Percentiles rank a stretch among this genome's conserved stretches.
phyloP scores from a whole-genome alignment of 2,329 filamentous ascomycete species.

The Trichoderma citrinoviride region DNA sequence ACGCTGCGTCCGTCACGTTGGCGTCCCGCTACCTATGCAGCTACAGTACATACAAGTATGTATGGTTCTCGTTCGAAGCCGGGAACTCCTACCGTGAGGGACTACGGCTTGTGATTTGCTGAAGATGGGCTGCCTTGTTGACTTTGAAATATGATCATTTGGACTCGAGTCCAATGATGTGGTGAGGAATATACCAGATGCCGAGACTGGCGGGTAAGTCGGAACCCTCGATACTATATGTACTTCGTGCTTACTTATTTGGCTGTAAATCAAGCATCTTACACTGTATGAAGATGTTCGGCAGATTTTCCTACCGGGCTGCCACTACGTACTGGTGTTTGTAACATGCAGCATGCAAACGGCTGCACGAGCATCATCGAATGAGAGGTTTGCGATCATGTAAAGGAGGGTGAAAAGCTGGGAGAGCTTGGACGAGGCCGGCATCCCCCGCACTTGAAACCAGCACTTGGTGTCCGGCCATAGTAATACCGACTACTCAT shows the following conservation, averaged over 20 bases:
- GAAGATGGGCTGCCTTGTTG: too few relatives aligned
- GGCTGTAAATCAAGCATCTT: neutral
- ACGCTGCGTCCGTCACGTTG: too few relatives aligned
- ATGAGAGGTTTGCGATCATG: neutral
- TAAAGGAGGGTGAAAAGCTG: neutral
- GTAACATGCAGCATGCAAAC: neutral
- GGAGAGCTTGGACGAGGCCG: neutral
- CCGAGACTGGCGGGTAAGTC: neutral
- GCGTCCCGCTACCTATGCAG: too few relatives aligned
- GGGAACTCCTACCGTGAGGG: too few relatives aligned
- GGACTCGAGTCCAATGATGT: too few relatives aligned
- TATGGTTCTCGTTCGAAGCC: too few relatives aligned
- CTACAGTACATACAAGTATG: too few relatives aligned
- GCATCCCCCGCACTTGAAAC: constrained; percentile 11
- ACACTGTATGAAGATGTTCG: neutral
- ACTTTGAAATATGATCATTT: too few relatives aligned
- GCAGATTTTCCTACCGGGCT: neutral
- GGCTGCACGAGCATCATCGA: neutral
- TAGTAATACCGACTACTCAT: neutral
- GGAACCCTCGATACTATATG: neutral
- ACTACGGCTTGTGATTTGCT: too few relatives aligned
- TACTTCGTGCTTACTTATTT: too few relatives aligned
- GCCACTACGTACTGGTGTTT: neutral
- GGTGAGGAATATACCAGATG: too few relatives aligned
- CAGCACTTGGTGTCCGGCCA: neutral